Evolutionary conservation across 805 yeast species (phyloP), one percentile per base, ranked within the genome.

Genomic region (Blastobotrys americana): DNA sequence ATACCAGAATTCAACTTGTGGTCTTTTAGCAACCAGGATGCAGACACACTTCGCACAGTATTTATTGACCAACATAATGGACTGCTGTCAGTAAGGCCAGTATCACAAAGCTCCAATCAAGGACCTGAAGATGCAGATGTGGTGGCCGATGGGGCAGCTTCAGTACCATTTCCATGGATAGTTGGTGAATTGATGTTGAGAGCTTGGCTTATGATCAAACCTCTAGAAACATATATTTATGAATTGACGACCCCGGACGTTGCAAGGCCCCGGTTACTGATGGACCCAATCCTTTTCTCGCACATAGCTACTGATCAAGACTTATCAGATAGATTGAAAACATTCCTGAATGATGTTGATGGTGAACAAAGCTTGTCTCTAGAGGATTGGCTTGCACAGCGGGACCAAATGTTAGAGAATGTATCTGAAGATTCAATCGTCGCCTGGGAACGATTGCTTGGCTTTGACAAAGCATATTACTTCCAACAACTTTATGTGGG

Each of bases 131-230:
- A 15, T 37, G 27, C 44, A 23, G 16, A 8, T 16, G 23, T 17
- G 19, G 16, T 19, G 19, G 17, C 20, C 20, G 9, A 40, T n/a
- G 31, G 10, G 8, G 22, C 5, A 38, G 34, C 5, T 21, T 13
- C 21, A 44, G 13, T 13, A 19, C 21, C 9, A 13, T 15, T 39
- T 5, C 28, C 41, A 16, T 39, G 41, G 41, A 10, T 39, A 3
- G 28, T 39, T 50, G 46, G 34, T 13, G 33, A 45, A 38, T 18
- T 34, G 15, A 15, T 41, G 3, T 13, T 41, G n/a, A 17, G 43
- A 20, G 20, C 31, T 17, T 36, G 20, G 31, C n/a, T 19, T 16
- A 17, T 41, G 8, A 13, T 33, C 18, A 17, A 38, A 21, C 39
- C 43, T 5, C 39, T 41, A 4, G 39, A 41, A 16, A 4, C 8